Percentiles rank a stretch among this genome's conserved stretches.
phyloP scores from a whole-genome alignment of 441 rosid species.

The Mallotus repandus region DNA sequence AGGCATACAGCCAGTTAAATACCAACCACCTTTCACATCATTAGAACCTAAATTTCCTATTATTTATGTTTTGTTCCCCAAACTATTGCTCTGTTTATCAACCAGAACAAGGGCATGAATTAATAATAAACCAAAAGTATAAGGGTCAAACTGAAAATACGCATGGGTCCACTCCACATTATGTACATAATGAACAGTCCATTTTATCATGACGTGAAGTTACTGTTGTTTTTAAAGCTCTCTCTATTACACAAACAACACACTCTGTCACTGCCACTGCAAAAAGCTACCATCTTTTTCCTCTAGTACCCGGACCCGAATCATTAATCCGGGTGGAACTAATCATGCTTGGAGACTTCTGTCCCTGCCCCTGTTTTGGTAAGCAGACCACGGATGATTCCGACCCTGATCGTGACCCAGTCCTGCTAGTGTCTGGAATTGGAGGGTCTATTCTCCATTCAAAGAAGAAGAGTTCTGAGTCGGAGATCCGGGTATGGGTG shows the following conservation, averaged over 20 bases:
- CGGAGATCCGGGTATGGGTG: constrained; percentile 75
- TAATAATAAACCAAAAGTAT: not conserved
- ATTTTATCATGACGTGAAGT: not conserved
- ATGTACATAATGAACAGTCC: not conserved
- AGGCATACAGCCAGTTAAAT: too few relatives aligned
- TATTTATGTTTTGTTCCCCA: not conserved
- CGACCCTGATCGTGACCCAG: constrained; percentile 51
- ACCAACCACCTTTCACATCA: too few relatives aligned
- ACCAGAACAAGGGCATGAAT: not conserved
- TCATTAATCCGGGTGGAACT: not conserved
- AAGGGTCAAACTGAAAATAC: not conserved
- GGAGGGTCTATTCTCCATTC: constrained; percentile 85
- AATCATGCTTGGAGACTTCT: constrained; percentile 32
- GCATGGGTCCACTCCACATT: not conserved
- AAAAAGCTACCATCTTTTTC: not conserved
- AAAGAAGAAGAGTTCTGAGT: constrained; percentile 49
- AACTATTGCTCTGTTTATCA: not conserved
- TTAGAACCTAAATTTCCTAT: not conserved
- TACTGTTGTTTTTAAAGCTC: not conserved
- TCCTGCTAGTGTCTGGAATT: constrained; percentile 70
- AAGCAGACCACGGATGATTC: constrained; percentile 24
- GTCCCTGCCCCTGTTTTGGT: constrained; percentile 66
- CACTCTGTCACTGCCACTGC: not conserved
- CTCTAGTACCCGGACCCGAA: too few relatives aligned
- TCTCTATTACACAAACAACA: not conserved